These are phyloP conservation scores for Simplicillium sp. DNA, from an alignment of 2,329 filamentous ascomycete species.

Conservation along the genomic window DNA sequence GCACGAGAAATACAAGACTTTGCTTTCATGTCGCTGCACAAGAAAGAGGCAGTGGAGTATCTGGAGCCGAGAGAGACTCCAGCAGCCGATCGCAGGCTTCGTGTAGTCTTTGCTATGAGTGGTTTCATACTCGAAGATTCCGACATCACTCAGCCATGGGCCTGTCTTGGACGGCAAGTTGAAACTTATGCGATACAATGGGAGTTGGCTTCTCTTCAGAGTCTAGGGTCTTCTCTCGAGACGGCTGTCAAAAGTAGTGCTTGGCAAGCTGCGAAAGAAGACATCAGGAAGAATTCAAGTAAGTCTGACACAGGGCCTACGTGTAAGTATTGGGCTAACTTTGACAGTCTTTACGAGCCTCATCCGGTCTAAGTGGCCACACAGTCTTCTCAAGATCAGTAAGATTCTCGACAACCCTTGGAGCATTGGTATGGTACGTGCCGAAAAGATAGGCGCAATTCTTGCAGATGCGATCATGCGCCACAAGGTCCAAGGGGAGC, in stretches of 20 bases:
- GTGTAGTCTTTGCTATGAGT: constrained; percentile 73
- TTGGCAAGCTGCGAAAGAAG: constrained; percentile 60
- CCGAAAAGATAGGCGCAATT: constrained; percentile 61
- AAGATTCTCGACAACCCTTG: constrained; percentile 77
- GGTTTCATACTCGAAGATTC: constrained; percentile 74
- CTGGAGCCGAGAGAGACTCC: constrained; percentile 40
- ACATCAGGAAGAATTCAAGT: constrained; percentile 37
- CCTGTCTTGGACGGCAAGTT: constrained; percentile 57
- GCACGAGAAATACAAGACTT: constrained; percentile 82
- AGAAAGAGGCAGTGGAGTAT: constrained; percentile 26
- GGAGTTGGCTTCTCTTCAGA: constrained; percentile 69
- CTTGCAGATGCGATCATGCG: constrained; percentile 77
- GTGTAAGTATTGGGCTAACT: constrained; percentile 6
- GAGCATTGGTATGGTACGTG: constrained; percentile 63
- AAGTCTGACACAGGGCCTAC: constrained; percentile 15
- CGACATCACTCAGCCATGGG: constrained; percentile 64
- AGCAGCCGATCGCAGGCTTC: constrained; percentile 56
- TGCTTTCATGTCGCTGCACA: constrained; percentile 67
- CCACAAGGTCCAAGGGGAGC: constrained; percentile 67
- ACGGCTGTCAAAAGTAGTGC: constrained; percentile 69
- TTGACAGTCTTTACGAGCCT: constrained; percentile 42
- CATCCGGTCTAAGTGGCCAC: constrained; percentile 52
- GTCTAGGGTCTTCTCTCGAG: constrained; percentile 68
- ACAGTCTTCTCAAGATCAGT: constrained; percentile 55
- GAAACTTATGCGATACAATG: constrained; percentile 80